Percentiles rank a stretch among this genome's conserved stretches.
Evolutionary conservation across 345 rosid genomes (phyloP).

Genomic region (Laguncularia racemosa): DNA sequence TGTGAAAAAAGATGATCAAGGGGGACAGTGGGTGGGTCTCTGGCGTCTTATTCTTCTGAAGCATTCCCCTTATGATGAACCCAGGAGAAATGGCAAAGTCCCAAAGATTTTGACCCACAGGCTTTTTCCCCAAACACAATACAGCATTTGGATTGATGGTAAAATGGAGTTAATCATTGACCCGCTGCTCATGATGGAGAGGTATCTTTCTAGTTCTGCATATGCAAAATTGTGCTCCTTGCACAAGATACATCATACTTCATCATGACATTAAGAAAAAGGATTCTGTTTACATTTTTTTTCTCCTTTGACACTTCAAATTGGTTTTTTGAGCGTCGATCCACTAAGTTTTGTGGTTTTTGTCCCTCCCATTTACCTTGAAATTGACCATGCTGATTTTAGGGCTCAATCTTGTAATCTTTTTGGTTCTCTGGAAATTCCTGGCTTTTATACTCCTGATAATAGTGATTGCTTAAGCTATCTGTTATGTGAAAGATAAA

Average conservation of each 20-base stretch:
- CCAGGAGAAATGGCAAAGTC: slow-evolving; percentile 93
- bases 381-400: no score
- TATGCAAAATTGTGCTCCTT: neutral
- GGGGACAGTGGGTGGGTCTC: slow-evolving; percentile 87
- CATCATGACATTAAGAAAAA: neutral
- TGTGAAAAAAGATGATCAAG: slow-evolving; percentile 47
- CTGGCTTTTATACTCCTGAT: no score
- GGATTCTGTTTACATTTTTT: no score
- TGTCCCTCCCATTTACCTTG: no score
- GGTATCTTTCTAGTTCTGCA: slow-evolving; percentile 29
- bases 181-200: slow-evolving; percentile 82
- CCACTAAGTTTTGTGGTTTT: no score
- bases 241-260: neutral
- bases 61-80: slow-evolving; percentile 89
- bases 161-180: slow-evolving; percentile 97
- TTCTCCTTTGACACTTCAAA: no score
- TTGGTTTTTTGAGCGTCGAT: no score
- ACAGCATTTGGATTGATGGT: slow-evolving; percentile 99
- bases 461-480: no score
- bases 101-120: slow-evolving; percentile 96
- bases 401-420: no score
- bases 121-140: slow-evolving; percentile 82
- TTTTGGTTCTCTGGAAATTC: no score
- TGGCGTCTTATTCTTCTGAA: slow-evolving; percentile 89
- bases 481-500: no score